Percentiles rank a stretch among this genome's conserved stretches.
Conservation (phyloP, 2,329 filamentous ascomycete species). For the Arthrobotrys iridis region DNA sequence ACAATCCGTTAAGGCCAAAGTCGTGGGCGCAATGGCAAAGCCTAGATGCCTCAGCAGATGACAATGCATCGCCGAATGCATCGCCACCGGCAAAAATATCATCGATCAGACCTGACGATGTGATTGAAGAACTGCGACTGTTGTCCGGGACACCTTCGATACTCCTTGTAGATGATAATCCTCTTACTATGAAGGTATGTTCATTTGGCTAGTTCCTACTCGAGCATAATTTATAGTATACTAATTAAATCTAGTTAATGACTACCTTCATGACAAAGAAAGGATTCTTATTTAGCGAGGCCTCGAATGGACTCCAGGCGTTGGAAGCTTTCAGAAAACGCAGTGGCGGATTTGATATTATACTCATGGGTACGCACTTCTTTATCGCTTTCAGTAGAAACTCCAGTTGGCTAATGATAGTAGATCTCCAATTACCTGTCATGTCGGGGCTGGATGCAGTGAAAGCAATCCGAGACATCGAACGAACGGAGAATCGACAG, state of each 20-base stretch:
- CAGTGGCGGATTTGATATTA: conserved; percentile 62
- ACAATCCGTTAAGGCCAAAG: conserved; percentile 16
- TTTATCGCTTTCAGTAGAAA: background rate
- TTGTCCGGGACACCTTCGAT: conserved; percentile 14
- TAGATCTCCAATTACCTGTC: conserved; percentile 55
- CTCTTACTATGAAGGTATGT: conserved; percentile 36
- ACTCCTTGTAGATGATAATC: conserved; percentile 52
- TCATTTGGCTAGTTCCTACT: conserved; percentile 59
- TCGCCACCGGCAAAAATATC: background rate
- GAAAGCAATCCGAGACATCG: conserved; percentile 54
- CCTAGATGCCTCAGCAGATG: conserved; percentile 17
- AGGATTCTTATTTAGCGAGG: conserved; percentile 63
- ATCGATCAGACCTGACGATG: conserved; percentile 3
- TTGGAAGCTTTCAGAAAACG: conserved; percentile 60
- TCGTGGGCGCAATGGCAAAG: conserved; percentile 39
- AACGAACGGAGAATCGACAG: conserved; percentile 23
- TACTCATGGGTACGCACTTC: conserved; percentile 64
- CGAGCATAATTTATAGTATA: conserved; percentile 62
- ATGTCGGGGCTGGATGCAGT: conserved; percentile 57
- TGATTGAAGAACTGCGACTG: conserved; percentile 25
- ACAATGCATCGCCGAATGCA: background rate
- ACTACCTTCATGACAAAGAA: conserved; percentile 61
- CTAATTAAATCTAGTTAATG: conserved; percentile 61
- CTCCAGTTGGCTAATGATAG: conserved; percentile 14
- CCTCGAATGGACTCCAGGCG: conserved; percentile 65